Evolutionary conservation across 148 eudicot genomes (phyloP), one percentile per base, ranked within the genome.

Genomic region (Rhododendron simsii): DNA sequence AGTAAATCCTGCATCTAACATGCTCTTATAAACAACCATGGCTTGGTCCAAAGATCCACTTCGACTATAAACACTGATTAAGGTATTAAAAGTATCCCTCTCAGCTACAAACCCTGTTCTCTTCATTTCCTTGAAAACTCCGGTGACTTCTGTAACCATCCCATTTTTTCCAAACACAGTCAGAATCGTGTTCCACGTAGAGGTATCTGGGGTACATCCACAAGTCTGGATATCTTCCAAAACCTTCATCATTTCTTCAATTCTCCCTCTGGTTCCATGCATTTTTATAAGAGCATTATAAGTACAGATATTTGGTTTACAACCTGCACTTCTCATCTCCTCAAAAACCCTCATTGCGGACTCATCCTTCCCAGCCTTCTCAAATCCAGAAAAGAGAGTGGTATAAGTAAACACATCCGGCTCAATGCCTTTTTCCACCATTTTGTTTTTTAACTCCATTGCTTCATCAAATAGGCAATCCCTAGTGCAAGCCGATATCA

Each of bases 321-420:
- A 94, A 74, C 98, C 94, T 21, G 89, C 88, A 85, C 28, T 83
- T 81, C 88, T 93, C 99, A 96, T 96, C 89, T 96, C 99, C 87
- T 94, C 91, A 74, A 92, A 94, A 80, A 95, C 93, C 90, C 90
- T 89, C 96, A 95, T 93, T 14, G 99, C 99, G 28, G 91, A 91
- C 85, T 95, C 96, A 88, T 95, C 99, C 87, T 94, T 94, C 67
- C 99, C 99, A 53, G 98, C 93, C 89, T 91, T 96, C 87, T 95
- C 98, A 91, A 93, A 96, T 37, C 99, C 98, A 16, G 99, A 96
- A 63, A 96, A 92, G 47, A 96, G 91, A 16, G 98, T 91, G 41
- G 98, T 96, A 81, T 93, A 96, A 67, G 98, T 95, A 85, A 92
- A 94, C 18, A 96, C 98, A 90, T 96, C 96, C 1, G 98, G 98